Evolutionary conservation across 73 alveolate genomes (phyloP).

Genomic region (Paramecium tetraurelia): DNA sequence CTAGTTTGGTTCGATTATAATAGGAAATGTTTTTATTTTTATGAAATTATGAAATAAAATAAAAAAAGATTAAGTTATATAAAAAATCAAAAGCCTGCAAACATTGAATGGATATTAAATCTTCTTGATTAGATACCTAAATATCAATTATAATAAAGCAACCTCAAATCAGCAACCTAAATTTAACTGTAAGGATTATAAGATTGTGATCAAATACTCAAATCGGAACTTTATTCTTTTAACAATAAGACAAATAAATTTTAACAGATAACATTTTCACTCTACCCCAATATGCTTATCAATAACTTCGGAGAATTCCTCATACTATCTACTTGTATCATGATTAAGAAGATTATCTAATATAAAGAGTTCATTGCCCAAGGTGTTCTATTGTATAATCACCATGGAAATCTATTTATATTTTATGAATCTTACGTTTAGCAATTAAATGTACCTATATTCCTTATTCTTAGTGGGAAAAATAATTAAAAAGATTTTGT

Average conservation of each 20-base stretch:
- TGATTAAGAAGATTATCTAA: neutral
- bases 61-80: constrained; percentile 20
- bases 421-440: constrained; percentile 44
- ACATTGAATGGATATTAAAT: constrained; percentile 45
- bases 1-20: neutral
- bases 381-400: constrained; percentile 14
- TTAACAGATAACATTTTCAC: neutral
- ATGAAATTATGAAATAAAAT: constrained; percentile 25
- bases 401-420: neutral
- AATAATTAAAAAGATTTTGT: constrained; percentile 35
- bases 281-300: constrained; percentile 26
- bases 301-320: neutral
- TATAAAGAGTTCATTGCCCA: constrained; percentile 23
- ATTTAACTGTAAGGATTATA: neutral
- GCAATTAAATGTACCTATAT: neutral
- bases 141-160: constrained; percentile 1
- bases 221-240: neutral
- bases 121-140: constrained; percentile 36
- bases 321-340: neutral
- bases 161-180: neutral
- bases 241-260: neutral
- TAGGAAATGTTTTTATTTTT: neutral
- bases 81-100: neutral
- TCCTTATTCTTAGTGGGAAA: constrained; percentile 20
- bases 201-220: constrained; percentile 38